phyloP scores from a whole-genome alignment of 1,284 basidiomycete genomes.

The Ceratobasidium sp. region DNA sequence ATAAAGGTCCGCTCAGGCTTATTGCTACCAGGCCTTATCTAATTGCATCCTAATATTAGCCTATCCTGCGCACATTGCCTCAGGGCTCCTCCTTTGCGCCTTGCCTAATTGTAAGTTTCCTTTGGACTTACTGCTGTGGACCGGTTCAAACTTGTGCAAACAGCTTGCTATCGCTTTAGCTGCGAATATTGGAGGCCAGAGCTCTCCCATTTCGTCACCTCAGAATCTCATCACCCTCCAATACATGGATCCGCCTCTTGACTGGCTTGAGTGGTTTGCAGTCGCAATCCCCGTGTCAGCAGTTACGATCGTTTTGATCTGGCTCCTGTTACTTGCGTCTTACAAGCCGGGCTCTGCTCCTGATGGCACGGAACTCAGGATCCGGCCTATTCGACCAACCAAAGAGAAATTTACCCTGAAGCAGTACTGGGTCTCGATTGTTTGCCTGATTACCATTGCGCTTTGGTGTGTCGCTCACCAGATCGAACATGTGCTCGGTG shows the following conservation, averaged over 20 bases:
- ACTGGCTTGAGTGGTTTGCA: slow-evolving; percentile 94
- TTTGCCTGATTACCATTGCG: slow-evolving; percentile 86
- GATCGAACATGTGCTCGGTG: slow-evolving; percentile 82
- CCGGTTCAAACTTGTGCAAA: not conserved
- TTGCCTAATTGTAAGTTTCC: slow-evolving; percentile 79
- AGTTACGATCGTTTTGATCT: slow-evolving; percentile 86
- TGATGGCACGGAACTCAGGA: slow-evolving; percentile 79
- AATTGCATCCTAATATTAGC: slow-evolving; percentile 56
- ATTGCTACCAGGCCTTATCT: not conserved
- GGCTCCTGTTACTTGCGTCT: slow-evolving; percentile 84
- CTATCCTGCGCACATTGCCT: slow-evolving; percentile 91
- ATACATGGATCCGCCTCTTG: slow-evolving; percentile 85
- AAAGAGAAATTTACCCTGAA: slow-evolving; percentile 80
- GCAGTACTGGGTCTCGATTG: slow-evolving; percentile 89
- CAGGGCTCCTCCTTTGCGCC: slow-evolving; percentile 87
- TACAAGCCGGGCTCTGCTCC: slow-evolving; percentile 76
- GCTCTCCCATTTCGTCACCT: slow-evolving; percentile 78
- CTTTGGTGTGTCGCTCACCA: slow-evolving; percentile 91
- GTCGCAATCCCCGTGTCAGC: slow-evolving; percentile 91
- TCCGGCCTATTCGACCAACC: slow-evolving; percentile 81
- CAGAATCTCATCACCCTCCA: slow-evolving; percentile 95
- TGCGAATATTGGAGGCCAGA: slow-evolving; percentile 97
- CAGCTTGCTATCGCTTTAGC: slow-evolving; percentile 96
- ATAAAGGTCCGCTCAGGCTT: slow-evolving; percentile 69
- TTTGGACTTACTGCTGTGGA: not conserved